These are phyloP conservation scores for Magnolia changhungtana DNA, from an alignment of 164 flowering plant species.

Conservation along the genomic window DNA sequence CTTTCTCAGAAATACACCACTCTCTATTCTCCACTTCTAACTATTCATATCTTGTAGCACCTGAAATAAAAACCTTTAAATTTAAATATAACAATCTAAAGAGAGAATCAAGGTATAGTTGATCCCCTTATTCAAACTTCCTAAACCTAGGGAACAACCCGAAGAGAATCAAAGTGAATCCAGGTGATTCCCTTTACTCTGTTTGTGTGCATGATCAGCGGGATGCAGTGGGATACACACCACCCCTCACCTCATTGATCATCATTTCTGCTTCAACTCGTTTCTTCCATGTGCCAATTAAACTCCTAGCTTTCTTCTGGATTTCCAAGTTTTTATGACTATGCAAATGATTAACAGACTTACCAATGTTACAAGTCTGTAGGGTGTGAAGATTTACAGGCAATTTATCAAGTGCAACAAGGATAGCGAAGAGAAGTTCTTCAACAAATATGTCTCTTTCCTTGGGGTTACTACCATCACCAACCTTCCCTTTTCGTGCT, in stretches of 20 bases:
- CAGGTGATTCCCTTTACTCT: no score
- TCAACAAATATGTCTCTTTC: slow-evolving; percentile 70
- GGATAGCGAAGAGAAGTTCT: slow-evolving; percentile 75
- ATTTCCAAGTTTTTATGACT: slow-evolving; percentile 27
- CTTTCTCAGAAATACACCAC: no score
- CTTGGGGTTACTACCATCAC: slow-evolving; percentile 52
- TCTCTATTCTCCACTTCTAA: no score
- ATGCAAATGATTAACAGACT: slow-evolving; percentile 76
- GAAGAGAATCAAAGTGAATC: no score
- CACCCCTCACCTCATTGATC: slow-evolving; percentile 70
- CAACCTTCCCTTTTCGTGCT: slow-evolving; percentile 72
- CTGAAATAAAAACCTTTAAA: no score
- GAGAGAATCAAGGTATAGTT: no score
- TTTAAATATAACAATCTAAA: no score
- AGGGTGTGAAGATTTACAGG: slow-evolving; percentile 86
- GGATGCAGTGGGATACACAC: slow-evolving; percentile 10
- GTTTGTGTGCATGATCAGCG: no score
- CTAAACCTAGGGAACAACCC: no score
- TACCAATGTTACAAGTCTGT: slow-evolving; percentile 80
- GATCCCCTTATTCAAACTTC: no score
- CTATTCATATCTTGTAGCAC: no score
- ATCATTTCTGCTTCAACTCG: slow-evolving; percentile 93
- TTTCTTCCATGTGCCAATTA: slow-evolving; percentile 97
- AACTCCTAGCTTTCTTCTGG: slow-evolving; percentile 49
- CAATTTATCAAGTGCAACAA: slow-evolving; percentile 85